These are phyloP conservation scores for Colletotrichum sp. DNA, from an alignment of 2,329 filamentous ascomycete species.

Conservation along the genomic window DNA sequence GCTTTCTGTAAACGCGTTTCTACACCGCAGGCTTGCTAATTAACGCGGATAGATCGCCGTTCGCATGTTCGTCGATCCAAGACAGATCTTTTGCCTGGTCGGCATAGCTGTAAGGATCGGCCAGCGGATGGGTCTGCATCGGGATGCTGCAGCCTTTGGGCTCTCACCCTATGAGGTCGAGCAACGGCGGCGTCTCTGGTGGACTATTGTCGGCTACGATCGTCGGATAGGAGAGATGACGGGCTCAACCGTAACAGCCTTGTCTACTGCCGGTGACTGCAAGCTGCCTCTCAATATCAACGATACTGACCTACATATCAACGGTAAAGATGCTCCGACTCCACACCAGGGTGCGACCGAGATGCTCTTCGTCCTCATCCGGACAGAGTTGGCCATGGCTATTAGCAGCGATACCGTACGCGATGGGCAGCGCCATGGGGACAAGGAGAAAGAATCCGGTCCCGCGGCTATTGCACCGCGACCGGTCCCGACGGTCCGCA, in stretches of 20 bases:
- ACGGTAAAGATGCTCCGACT: conserved; percentile 59
- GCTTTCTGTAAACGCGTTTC: not conserved
- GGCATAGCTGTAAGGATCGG: conserved; percentile 71
- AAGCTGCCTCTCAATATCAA: conserved; percentile 65
- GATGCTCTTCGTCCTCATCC: conserved; percentile 63
- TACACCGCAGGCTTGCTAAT: not conserved
- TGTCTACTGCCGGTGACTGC: conserved; percentile 59
- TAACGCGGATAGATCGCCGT: conserved; percentile 39
- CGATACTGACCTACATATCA: conserved; percentile 61
- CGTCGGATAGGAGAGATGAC: conserved; percentile 71
- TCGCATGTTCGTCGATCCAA: conserved; percentile 64
- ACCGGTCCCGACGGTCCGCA: conserved; percentile 41
- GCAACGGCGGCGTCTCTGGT: conserved; percentile 75
- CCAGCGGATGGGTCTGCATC: conserved; percentile 72
- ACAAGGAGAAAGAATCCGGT: conserved; percentile 28
- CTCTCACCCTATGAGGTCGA: conserved; percentile 68
- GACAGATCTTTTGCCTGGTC: conserved; percentile 64
- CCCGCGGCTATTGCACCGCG: conserved; percentile 28
- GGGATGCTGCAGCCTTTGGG: conserved; percentile 58
- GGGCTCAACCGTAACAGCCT: conserved; percentile 60
- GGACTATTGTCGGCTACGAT: conserved; percentile 73
- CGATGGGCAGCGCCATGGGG: conserved; percentile 28
- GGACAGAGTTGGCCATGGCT: conserved; percentile 61
- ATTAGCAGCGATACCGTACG: conserved; percentile 52
- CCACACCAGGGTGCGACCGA: conserved; percentile 59